Conservation (phyloP, 305 asterid species). For the Solanum hybrid region DNA sequence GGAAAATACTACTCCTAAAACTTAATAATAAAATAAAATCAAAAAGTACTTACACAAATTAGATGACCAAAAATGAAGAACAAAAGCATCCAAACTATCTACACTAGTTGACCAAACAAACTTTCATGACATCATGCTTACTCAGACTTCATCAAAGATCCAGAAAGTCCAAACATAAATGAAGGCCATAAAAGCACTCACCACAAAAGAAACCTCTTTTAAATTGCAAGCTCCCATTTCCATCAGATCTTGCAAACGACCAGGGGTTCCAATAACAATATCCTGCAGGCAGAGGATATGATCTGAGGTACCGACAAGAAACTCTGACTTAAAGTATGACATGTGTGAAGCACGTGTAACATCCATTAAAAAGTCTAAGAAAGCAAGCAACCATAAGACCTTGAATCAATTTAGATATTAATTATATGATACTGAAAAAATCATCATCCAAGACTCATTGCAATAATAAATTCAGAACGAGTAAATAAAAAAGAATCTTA, state of each 20-base stretch:
- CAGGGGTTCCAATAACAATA: slow-evolving; percentile 96
- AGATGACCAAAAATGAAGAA: neutral
- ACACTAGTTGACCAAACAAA: neutral
- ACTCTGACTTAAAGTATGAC: neutral
- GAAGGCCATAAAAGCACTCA: slow-evolving; percentile 25
- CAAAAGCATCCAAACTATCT: slow-evolving; percentile 2
- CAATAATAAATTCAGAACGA: slow-evolving; percentile 9
- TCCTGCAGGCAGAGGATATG: slow-evolving; percentile 41
- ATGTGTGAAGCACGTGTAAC: neutral
- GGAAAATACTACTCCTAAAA: neutral
- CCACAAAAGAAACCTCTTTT: slow-evolving; percentile 85
- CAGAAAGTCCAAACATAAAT: neutral
- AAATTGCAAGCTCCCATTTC: slow-evolving; percentile 77
- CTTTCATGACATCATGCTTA: neutral
- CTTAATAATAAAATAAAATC: neutral
- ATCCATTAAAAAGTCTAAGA: neutral
- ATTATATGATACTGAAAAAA: neutral
- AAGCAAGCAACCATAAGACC: neutral
- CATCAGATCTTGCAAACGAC: slow-evolving; percentile 87
- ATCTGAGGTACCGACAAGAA: slow-evolving; percentile 7
- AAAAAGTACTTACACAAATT: neutral
- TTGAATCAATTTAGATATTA: neutral
- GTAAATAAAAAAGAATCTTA: neutral
- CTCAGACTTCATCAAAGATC: neutral
- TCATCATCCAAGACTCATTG: neutral